Evolutionary conservation across 139 green algal genomes (phyloP).

Genomic region (Chlamydomonas sp.): DNA sequence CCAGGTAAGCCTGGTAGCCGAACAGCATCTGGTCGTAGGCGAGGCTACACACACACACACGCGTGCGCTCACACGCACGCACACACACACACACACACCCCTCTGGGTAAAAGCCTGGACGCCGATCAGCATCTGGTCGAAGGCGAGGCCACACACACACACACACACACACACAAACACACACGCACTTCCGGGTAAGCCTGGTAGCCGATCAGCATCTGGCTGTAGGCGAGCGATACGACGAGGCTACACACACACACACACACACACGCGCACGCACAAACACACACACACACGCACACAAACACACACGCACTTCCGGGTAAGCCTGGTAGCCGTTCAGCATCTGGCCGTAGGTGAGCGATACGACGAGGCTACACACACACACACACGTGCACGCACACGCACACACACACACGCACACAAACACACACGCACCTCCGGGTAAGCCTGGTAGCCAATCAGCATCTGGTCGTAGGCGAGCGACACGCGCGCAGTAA

Average conservation of each 20-base stretch:
- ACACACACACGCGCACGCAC: background rate
- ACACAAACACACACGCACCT: slow-evolving; percentile 36
- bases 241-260: background rate
- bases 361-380: no score
- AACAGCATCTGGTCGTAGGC: background rate
- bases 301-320: no score
- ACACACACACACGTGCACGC: background rate
- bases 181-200: slow-evolving; percentile 62
- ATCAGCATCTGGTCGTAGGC: slow-evolving; percentile 80
- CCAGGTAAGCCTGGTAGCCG: no score
- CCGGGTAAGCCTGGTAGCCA: slow-evolving; percentile 62
- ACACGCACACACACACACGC: slow-evolving; percentile 17
- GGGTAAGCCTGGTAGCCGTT: no score
- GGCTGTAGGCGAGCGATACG: slow-evolving; percentile 71
- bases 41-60: background rate
- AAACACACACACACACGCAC: background rate
- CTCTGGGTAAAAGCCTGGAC: no score
- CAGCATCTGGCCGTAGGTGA: no score
- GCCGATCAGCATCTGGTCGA: no score
- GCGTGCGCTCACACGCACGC: background rate
- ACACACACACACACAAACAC: background rate
- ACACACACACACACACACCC: background rate
- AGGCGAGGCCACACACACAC: background rate
- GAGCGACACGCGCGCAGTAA: slow-evolving; percentile 54
- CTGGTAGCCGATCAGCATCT: slow-evolving; percentile 64